Base-by-base conservation (phyloP, 305 asterid species). In the Solanum aculeatissimum region DNA sequence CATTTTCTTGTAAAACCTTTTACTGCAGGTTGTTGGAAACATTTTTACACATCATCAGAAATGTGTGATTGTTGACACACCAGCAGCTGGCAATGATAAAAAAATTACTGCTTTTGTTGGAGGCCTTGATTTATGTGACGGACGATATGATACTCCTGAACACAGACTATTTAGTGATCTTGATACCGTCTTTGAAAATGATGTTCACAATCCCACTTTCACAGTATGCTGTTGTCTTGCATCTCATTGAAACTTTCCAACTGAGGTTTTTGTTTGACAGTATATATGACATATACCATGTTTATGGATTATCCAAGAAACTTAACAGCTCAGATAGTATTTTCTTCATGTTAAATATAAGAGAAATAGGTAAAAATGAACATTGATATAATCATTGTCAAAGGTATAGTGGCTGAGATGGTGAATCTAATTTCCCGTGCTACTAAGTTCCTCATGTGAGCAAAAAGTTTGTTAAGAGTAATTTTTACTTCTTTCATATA, bases 31-130 rank as follows among this genome's bases (percentile, higher is more conserved):
- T 85, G 85, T 85, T 1, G 85, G 87, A 71, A 85, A 74, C 62
- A 84, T 85, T 40, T 85, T 80, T 72, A 85, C 87, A 9, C 87
- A 85, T 81, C 87, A 85, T 81, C 87, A 85, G 83, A 85, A 85
- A 69, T 85, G 87, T 81, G 87, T 85, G 70, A 51, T 85, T 69
- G 65, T 85, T 29, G 87, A 85, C 78, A 85, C 87, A 9, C 75
- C 29, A 58, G 87, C 87, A 53, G 47, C 43, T 55, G 83, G 74
- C 4, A 55, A 70, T 71, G n/a, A 62, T 47, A 42, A 85, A 47
- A 85, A 81, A 62, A 69, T 81, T 42, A 80, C 85, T 81, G 87
- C 87, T 43, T 85, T 81, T 81, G 49, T 85, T 81, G 87, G 87
- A 40, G 87, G 87, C 65, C 77, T 85, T 43, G 87, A 85, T 85